A percentile compares a stretch with the other conserved stretches of the same genome.
Evolutionary conservation across 1,284 basidiomycete genomes (phyloP).

Genomic region (Sanghuangporus baumii): DNA sequence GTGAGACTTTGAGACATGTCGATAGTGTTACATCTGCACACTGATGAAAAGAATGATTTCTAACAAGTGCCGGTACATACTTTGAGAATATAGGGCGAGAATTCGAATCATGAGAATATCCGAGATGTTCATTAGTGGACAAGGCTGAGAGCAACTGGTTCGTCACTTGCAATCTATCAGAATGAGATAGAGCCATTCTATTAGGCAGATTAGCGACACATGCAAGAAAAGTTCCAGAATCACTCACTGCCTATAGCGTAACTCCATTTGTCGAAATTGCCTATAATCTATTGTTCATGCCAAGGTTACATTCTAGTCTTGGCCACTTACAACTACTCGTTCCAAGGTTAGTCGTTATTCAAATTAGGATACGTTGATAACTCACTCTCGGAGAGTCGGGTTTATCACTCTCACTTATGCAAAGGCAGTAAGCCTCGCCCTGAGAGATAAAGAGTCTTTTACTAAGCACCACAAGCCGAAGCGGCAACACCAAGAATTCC

Average conservation of each 20-base stretch:
- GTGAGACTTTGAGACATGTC: background rate
- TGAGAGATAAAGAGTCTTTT: background rate
- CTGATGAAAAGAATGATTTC: background rate
- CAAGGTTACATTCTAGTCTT: no score
- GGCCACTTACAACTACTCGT: no score
- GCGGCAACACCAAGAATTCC: background rate
- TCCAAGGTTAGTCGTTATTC: no score
- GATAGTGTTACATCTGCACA: background rate
- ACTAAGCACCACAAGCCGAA: background rate
- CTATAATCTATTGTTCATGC: background rate
- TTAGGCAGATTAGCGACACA: background rate
- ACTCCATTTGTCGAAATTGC: background rate
- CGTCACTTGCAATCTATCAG: background rate
- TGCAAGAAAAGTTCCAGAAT: background rate
- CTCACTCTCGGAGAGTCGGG: background rate
- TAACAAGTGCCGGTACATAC: background rate
- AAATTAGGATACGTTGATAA: background rate
- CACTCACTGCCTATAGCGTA: background rate
- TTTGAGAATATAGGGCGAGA: conserved; percentile 4
- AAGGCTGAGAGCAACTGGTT: background rate
- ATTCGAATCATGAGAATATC: conserved; percentile 8
- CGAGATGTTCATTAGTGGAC: background rate
- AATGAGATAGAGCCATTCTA: background rate
- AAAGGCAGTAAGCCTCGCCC: background rate
- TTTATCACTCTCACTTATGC: background rate